These are phyloP conservation scores for Aspergillus latus DNA, from an alignment of 2,329 filamentous ascomycete species.

Conservation along the genomic window DNA sequence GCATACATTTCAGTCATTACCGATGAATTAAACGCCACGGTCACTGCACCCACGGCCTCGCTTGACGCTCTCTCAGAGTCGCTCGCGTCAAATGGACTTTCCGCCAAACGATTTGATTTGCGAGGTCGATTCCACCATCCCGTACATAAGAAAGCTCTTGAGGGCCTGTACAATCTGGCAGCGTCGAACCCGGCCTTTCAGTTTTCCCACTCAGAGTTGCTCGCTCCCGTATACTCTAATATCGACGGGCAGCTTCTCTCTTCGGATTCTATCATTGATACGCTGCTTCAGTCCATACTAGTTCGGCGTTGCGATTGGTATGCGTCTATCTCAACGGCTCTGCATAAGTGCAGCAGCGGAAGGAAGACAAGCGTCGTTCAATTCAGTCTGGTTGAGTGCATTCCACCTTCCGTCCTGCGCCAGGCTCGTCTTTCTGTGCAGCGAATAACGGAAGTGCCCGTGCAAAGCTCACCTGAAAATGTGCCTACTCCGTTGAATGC, in stretches of 20 bases:
- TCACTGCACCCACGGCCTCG: background rate
- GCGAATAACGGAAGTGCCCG: too few species aligned
- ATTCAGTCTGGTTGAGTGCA: background rate
- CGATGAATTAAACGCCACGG: background rate
- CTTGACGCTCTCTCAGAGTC: background rate
- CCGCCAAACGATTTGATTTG: background rate
- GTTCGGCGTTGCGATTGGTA: background rate
- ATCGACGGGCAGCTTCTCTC: background rate
- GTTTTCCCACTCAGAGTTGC: background rate
- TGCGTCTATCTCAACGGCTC: background rate
- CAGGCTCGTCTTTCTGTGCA: too few species aligned
- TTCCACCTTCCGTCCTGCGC: background rate
- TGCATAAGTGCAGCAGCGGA: background rate
- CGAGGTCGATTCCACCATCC: conserved; percentile 1
- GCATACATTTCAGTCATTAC: conserved; percentile 6
- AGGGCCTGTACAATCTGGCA: background rate
- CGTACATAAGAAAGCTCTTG: background rate
- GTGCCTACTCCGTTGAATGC: too few species aligned
- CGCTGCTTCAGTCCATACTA: background rate
- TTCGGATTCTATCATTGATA: background rate
- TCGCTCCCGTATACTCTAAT: conserved; percentile 1
- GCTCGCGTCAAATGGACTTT: background rate
- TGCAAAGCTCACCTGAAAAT: too few species aligned
- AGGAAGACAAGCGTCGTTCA: background rate
- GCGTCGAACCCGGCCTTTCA: background rate